Conservation (phyloP, 306 rosid genomes). For the Medicago truncatula region DNA sequence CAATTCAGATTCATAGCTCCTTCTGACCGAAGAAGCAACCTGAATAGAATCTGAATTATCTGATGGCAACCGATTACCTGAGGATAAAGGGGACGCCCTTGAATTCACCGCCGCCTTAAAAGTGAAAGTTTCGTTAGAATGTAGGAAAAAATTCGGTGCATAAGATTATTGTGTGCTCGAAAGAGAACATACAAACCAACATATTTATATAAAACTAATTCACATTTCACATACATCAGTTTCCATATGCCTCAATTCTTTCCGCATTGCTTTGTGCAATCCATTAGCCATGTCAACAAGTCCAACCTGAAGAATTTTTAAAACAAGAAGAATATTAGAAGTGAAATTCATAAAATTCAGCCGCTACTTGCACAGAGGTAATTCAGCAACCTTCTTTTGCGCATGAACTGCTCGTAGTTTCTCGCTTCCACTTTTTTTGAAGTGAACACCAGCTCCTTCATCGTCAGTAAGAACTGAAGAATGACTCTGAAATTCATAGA, state of each 20-base stretch:
- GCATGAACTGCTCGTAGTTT: slow-evolving; percentile 58
- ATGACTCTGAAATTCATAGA: slow-evolving; percentile 71
- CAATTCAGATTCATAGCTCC: slow-evolving; percentile 72
- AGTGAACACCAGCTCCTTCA: slow-evolving; percentile 66
- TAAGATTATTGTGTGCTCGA: too few relatives aligned
- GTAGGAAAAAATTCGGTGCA: slow-evolving; percentile 16
- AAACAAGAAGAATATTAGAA: slow-evolving; percentile 42
- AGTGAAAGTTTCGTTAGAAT: slow-evolving; percentile 33
- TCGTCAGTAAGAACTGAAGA: slow-evolving; percentile 91
- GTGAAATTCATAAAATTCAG: slow-evolving; percentile 27
- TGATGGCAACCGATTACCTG: slow-evolving; percentile 48
- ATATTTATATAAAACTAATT: slow-evolving; percentile 30
- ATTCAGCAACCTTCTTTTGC: slow-evolving; percentile 66
- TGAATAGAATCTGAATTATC: slow-evolving; percentile 59
- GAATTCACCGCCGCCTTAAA: slow-evolving; percentile 69
- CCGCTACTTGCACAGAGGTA: slow-evolving; percentile 24
- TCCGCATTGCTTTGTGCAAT: slow-evolving; percentile 63
- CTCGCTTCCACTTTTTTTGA: slow-evolving; percentile 60
- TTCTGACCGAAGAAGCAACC: slow-evolving; percentile 61
- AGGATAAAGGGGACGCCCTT: slow-evolving; percentile 54
- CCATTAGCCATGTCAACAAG: slow-evolving; percentile 55
- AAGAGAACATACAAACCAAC: slow-evolving; percentile 26
- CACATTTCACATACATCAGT: slow-evolving; percentile 61
- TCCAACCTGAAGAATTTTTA: slow-evolving; percentile 57
- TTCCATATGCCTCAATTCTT: slow-evolving; percentile 74